phyloP scores from a whole-genome alignment of 2,329 filamentous ascomycete species.

The Tympanopsis confertula region DNA sequence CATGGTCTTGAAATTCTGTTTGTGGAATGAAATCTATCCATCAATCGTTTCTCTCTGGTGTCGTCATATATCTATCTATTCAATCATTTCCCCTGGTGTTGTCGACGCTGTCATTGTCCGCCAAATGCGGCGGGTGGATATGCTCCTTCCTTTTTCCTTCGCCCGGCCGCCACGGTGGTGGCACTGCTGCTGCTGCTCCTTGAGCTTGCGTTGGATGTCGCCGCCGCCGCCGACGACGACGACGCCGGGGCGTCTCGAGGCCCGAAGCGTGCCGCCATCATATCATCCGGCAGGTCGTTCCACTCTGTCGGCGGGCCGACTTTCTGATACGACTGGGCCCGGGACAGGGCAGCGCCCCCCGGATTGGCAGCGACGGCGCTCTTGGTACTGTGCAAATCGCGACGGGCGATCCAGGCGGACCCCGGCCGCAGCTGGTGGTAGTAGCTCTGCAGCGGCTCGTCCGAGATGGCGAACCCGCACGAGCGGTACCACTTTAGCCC shows the following conservation, averaged over 20 bases:
- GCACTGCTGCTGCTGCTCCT: conserved; percentile 44
- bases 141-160: conserved; percentile 47
- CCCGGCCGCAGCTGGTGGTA: conserved; percentile 50
- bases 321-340: conserved; percentile 43
- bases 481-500: conserved; percentile 50
- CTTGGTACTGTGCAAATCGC: conserved; percentile 13
- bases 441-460: conserved; percentile 38
- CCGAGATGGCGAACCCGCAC: conserved; percentile 39
- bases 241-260: conserved; percentile 4
- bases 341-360: conserved; percentile 1
- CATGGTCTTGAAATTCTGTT: no score
- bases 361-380: conserved; percentile 7
- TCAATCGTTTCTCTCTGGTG: no score
- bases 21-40: no score
- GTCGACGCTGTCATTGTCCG: conserved; percentile 13
- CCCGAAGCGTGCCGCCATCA: conserved; percentile 18
- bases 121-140: conserved; percentile 54
- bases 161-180: conserved; percentile 22
- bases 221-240: conserved; percentile 12
- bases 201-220: conserved; percentile 33
- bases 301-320: conserved; percentile 47
- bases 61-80: background rate
- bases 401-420: conserved; percentile 47
- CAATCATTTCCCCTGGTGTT: conserved; percentile 2
- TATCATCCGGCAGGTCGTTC: conserved; percentile 54